Evolutionary conservation across 371 early-diverging fungal genomes (phyloP).

Genomic region (Dichotomocladium elegans): DNA sequence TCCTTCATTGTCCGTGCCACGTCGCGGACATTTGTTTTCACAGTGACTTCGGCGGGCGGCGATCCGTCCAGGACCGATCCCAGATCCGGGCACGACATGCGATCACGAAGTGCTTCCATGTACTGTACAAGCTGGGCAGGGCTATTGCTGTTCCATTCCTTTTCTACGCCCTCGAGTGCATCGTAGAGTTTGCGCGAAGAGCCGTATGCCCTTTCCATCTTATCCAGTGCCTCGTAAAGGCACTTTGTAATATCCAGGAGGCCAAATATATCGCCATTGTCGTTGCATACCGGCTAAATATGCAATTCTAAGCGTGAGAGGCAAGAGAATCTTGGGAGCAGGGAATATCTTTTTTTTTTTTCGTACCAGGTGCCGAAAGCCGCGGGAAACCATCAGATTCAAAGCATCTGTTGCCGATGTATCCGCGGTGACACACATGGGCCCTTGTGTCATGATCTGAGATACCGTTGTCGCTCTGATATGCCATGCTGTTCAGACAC

Average conservation of each 20-base stretch:
- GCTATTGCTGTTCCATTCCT: slow-evolving; percentile 50
- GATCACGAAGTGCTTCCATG: slow-evolving; percentile 69
- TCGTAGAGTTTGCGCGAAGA: slow-evolving; percentile 77
- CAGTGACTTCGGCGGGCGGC: slow-evolving; percentile 72
- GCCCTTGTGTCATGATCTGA: slow-evolving; percentile 89
- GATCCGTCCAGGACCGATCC: slow-evolving; percentile 72
- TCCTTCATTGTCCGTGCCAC: slow-evolving; percentile 89
- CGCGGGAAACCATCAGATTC: slow-evolving; percentile 88
- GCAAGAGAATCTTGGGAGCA: neutral
- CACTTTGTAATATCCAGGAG: slow-evolving; percentile 93
- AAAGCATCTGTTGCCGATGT: slow-evolving; percentile 90
- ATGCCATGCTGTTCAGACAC: neutral
- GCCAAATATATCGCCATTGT: slow-evolving; percentile 87
- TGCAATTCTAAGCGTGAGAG: neutral
- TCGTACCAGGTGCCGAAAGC: slow-evolving; percentile 88
- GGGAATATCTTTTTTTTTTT: neutral
- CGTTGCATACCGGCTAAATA: slow-evolving; percentile 59
- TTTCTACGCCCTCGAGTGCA: slow-evolving; percentile 87
- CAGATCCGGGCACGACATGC: slow-evolving; percentile 87
- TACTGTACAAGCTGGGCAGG: slow-evolving; percentile 56
- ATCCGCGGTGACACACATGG: slow-evolving; percentile 81
- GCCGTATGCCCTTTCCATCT: slow-evolving; percentile 86
- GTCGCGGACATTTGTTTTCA: slow-evolving; percentile 82
- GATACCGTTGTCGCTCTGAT: slow-evolving; percentile 66
- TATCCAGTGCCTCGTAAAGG: slow-evolving; percentile 88